Evolutionary conservation across 1,139 yeast genomes (phyloP), one percentile per base, ranked within the genome.

Genomic region (Lodderomyces parapsilosis): DNA sequence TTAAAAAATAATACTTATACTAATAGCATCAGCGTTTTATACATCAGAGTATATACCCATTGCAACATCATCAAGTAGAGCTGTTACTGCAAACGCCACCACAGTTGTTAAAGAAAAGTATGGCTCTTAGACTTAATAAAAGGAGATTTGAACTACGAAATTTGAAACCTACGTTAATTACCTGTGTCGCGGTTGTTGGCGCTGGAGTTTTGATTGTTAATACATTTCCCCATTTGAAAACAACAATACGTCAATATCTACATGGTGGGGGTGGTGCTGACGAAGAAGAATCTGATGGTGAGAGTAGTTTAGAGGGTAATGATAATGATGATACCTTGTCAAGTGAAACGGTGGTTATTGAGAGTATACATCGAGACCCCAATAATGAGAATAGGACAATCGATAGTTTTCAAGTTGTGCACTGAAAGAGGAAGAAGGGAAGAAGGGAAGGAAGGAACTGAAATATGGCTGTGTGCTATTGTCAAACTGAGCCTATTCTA

Each of bases 201-300:
- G 75, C 76, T 3, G 63, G 75, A 0, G 65, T 66, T 37, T 48
- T 80, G 15, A 49, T 77, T 6, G 63, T 78, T 49, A 71, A 68
- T 48, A 78, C 83, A 1, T 79, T 67, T 50, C 83, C 84, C 15
- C 84, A 78, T 51, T 59, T 78, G 39, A 68, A 60, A 43, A 53
- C 60, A 8, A 52, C 61, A 5, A 25, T 69, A 13, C 57, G 49
- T 44, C 51, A 57, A 30, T 62, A 51, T 45, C 28, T 68, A 4
- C 50, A 55, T 6, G 65, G 68, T 5, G 47, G 50, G 15, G 46
- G 47, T 11, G 53, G 49, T 11, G 52, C 40, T 1, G 51, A 56
- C 23, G 55, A 54, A 19, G 54, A 50, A 5, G 51, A 43, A 39
- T 37, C 51, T 27, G 56, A 57, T 25, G 54, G 53, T 24, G 63